Base-by-base conservation (phyloP, 2,329 filamentous ascomycete genomes). In the Apiospora rasikravindrae region DNA sequence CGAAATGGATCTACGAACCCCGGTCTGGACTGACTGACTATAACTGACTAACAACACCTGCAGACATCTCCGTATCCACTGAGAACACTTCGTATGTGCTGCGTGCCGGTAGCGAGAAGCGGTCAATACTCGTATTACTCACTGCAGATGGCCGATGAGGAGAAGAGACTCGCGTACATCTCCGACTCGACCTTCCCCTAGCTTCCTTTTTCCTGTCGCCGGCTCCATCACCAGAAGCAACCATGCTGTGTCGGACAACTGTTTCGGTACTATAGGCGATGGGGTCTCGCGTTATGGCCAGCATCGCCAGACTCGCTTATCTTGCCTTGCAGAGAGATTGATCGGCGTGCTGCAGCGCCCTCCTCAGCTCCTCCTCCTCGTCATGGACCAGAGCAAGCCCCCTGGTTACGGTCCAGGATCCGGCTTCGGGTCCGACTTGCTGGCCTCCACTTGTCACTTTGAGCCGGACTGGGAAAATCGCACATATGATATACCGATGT, bases 291-390 rank as follows among this genome's bases (percentile, higher is more conserved):
- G 29, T 10, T 37, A 61, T 61, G 7, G 51, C 33, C 29, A 64
- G 57, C 57, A 64, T 64, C 57, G 8, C 57, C 11, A 40, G 57
- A 40, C 33, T 40, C 57, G 57, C 57, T 64, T 37, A 64, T 64
- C 57, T 37, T 40, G 57, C 57, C 57, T 64, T n/a, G 57, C 57
- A 64, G 33, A 40, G 51, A 26, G 57, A 64, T 33, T 22, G 57
- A n/a, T 64, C 57, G 3, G 22, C 33, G 2, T n/a, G 53, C 22
- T 64, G 29, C 57, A 64, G 33, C 57, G 14, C 33, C 33, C 4
- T 37, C 33, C 33, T 33, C 33, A 22, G 5, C 4, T 37, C 33
- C 33, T 33, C 33, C 33, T 37, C 44, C 33, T 64, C 33, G 7
- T 24, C 57, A n/a, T 51, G 49, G n/a, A 14, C 19, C 33, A 14